phyloP scores from a whole-genome alignment of 2,329 filamentous ascomycete species.

The Aspergillus niger region DNA sequence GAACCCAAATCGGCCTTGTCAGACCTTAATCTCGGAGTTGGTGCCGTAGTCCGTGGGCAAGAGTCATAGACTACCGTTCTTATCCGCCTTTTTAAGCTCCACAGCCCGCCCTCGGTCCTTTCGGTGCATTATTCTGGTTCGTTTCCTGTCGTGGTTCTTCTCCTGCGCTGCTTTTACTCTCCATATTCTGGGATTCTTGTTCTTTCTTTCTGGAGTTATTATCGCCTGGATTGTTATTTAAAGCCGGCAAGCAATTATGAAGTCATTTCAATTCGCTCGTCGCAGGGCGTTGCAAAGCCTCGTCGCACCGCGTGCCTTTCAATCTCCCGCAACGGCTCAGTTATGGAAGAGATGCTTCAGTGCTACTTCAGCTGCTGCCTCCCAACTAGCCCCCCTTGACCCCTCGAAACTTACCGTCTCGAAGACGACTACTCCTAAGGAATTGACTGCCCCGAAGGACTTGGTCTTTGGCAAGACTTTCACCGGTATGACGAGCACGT shows the following conservation, averaged over 20 bases:
- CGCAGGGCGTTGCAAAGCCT: slow-evolving; percentile 31
- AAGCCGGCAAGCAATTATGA: slow-evolving; percentile 28
- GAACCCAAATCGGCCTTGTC: background rate
- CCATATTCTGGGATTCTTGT: background rate
- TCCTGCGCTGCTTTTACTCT: background rate
- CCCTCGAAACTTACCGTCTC: slow-evolving; percentile 73
- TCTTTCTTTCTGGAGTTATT: too few species aligned
- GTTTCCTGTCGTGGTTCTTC: background rate
- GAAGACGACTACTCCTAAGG: slow-evolving; percentile 74
- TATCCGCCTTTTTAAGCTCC: slow-evolving; percentile 19
- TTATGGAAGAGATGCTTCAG: slow-evolving; percentile 56
- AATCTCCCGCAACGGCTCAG: slow-evolving; percentile 31
- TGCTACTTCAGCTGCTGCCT: slow-evolving; percentile 32
- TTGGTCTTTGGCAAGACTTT: slow-evolving; percentile 90
- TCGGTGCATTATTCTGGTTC: background rate
- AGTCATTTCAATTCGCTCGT: slow-evolving; percentile 38
- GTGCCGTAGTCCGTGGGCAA: slow-evolving; percentile 26
- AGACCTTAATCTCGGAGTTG: slow-evolving; percentile 28
- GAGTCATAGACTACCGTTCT: slow-evolving; percentile 23
- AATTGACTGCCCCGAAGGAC: slow-evolving; percentile 71
- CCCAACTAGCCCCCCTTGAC: slow-evolving; percentile 67
- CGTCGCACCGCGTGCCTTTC: slow-evolving; percentile 26
- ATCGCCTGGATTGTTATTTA: background rate
- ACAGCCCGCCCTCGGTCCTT: slow-evolving; percentile 10
- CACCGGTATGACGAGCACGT: slow-evolving; percentile 62